Evolutionary conservation across 2,329 filamentous ascomycete species (phyloP).

Genomic region (Exophiala mesophila): DNA sequence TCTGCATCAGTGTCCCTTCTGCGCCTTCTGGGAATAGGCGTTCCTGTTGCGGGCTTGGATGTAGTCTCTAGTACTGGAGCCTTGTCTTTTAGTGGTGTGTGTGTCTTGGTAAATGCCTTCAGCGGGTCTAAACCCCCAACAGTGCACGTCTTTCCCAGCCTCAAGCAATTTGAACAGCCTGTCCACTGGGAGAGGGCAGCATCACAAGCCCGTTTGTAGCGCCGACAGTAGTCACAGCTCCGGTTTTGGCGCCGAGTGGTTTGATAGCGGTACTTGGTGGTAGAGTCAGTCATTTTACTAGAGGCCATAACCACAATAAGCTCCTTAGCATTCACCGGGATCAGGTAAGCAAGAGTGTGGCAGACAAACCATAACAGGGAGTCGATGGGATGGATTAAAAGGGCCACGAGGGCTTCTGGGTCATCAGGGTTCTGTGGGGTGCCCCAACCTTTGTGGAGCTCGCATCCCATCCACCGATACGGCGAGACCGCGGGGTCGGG

Average conservation of each 20-base stretch:
- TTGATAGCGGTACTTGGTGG: conserved; percentile 1
- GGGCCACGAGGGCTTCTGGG: no score
- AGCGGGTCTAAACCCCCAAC: not conserved
- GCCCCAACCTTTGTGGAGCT: no score
- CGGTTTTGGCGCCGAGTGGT: conserved; percentile 1
- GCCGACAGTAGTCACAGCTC: conserved; percentile 1
- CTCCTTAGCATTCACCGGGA: no score
- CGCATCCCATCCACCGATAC: no score
- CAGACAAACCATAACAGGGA: no score
- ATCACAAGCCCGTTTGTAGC: not conserved
- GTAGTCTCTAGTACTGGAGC: not conserved
- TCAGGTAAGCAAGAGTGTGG: no score
- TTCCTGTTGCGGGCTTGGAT: not conserved
- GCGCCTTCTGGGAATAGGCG: not conserved
- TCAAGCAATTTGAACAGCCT: not conserved
- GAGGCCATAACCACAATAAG: no score
- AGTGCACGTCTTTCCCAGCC: not conserved
- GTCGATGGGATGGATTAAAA: no score
- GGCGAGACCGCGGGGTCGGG: no score
- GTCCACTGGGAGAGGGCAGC: not conserved
- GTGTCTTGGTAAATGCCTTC: not conserved
- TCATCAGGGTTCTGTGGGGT: no score
- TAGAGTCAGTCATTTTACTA: no score
- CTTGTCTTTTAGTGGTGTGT: not conserved
- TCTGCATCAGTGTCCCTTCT: not conserved